Evolutionary conservation across 2,329 filamentous ascomycete species (phyloP), one percentile per base, ranked within the genome.

Genomic region (Calonectria henricotiae): DNA sequence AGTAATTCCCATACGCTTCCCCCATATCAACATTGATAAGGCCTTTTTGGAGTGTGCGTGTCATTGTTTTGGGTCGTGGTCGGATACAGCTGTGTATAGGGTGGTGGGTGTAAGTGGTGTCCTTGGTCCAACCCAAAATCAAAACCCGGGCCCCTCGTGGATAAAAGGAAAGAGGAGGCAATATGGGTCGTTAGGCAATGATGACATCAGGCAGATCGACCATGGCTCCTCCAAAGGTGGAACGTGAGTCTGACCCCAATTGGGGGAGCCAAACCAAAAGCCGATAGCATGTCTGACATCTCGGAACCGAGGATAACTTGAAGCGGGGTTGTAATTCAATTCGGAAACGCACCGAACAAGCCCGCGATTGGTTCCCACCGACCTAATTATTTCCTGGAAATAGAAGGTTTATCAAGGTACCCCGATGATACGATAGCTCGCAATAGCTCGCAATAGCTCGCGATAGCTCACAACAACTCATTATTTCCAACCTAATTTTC

Each of bases 1-100:
- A 75, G 76, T 81, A 85, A 65, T 86, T 86, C 43, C 85, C 85
- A 63, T 83, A 86, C 11, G 78, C 85, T 77, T 86, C 85, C 17
- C 84, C 85, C 63, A 86, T 77, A 70, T 86, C 85, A 55, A 82
- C 81, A 55, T 86, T 86, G 67, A 87, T 83, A 30, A 73, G 67
- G 11, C 65, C 73, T 39, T 72, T 73, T 32, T 70, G 65, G 17
- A 44, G 37, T 61, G 55, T 44, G 39, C 37, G 55, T 41, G 54
- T 17, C 30, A 66, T 75, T 20, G 35, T 61, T 11, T 69, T 23
- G 4, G 35, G 20, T 55, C 23, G 5, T 15, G 12, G 35, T 32
- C 12, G 44, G 39, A 13, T 44, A n/a, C 27, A 13, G 17, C 13
- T 35, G 30, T 23, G 27, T 37, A 30, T 30, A 30, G 27, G 4